Evolutionary conservation across 2,329 filamentous ascomycete species (phyloP), one percentile per base, ranked within the genome.

Genomic region (Cercospora zeina): DNA sequence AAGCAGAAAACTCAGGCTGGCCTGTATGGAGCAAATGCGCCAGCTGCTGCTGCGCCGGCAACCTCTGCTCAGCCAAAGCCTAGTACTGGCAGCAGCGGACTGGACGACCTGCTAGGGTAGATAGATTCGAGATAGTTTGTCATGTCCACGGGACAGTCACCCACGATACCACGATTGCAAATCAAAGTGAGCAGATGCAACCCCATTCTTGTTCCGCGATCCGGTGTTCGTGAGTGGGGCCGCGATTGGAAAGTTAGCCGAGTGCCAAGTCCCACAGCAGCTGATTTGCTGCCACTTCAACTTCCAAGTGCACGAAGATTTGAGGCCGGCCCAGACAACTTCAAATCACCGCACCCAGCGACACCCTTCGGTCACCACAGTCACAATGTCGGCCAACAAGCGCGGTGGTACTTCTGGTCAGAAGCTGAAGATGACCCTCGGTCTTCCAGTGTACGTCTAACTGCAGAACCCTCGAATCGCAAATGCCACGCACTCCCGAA

Each of bases 381-480:
- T 37, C 56, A 58, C 31, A 24, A 58, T 58, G 56, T 58, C 56
- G 56, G 56, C 56, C 56, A 57, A 59, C 62, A 68, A 66, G 66
- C 83, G 85, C 77, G 84, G 91, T 87, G 90, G 89, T 90, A 89
- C 91, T 86, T 90, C 93, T 78, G 95, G 95, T 88, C 96, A 96
- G 90, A 99, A 99, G 90, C 90, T 97, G 78, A 97, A 96, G 90
- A 99, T 99, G 95, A 97, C 95, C 82, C 91, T 99, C 83, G 95
- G 91, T 97, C 92, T 99, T 78, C 95, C 95, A 83, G 92, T 96
- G 93, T 97, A 96, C 82, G 92, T 90, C 56, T 14, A 50, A 27
- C 77, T 68, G 53, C 59, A 59, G 21, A 13, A 50, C 37, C 47
- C 59, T 27, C 57, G 54, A 66, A 56, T 54, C 49, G 58, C 49